Evolutionary conservation across 1,284 basidiomycete genomes (phyloP), one percentile per base, ranked within the genome.

Genomic region (Gymnopus androsaceus): DNA sequence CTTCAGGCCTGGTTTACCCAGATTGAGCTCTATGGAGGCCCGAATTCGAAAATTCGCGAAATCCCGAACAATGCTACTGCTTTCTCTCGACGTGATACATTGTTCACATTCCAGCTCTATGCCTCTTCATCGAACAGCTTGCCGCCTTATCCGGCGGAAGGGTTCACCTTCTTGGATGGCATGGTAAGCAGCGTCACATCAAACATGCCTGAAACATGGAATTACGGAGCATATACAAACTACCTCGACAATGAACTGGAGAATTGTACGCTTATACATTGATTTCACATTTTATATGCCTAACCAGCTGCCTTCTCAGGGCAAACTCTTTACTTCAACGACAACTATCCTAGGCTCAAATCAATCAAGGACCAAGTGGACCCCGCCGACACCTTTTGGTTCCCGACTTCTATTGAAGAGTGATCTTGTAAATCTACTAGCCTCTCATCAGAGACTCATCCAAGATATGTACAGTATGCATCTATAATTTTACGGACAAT

Each of bases 51-150:
- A 34, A 67, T 68, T 38, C 64, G 62, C 41, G 19, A 55, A 1
- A 61, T 67, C 23, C 41, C 59, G 11, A 36, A 47, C 21, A 56
- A 63, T 30, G 56, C 12, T 59, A 74, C 54, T 53, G 66, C 51
- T 63, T 77, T 67, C 41, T 63, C 50, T 14, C 58, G 63, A 27
- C 61, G 67, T 3, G 57, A 61, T 51, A 58, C 62, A 2, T 40
- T 65, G 45, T 67, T 66, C 59, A 67, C 63, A 12, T 59, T 64
- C 37, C 68, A 69, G 48, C 57, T 69, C 34, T 67, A 69, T 44
- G 64, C 68, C 0, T 67, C 65, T 2, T 64, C 64, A 4, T 58
- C 62, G 7, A 64, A 60, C 40, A 44, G 49, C 33, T 27, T 41
- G 11, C 64, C 64, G 1, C 65, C 65, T 2, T 68, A 59, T 42